Base-by-base conservation (phyloP, 208 protist species). In the Leishmania arabica region DNA sequence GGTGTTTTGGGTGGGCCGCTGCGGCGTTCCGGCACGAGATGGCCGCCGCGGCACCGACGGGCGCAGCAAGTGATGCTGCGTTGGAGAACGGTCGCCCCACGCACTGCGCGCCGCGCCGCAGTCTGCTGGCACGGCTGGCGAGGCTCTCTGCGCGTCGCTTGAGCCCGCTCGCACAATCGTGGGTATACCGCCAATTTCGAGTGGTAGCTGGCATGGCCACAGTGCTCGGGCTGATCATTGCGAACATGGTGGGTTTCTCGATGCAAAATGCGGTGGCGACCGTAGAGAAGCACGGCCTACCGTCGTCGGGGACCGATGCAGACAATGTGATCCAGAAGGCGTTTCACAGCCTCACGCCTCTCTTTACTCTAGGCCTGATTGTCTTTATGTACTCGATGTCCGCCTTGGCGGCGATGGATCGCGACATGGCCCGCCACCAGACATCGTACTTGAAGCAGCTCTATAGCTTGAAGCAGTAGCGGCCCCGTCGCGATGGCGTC, bases 221-320 rank as follows among this genome's bases (percentile, higher is more conserved):
- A 7, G 72, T 92, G 6, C 79, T 88, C 56, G 82, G 82, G 15
- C 79, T 97, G 34, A 87, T 93, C 64, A 68, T 90, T 11, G 86
- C 91, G 7, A 97, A 97, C 64, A 79, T 95, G 37, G 82, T 95
- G 15, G 76, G 76, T 31, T 80, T 80, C 65, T 80, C 76, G 51
- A 80, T 80, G 76, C 76, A 80, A 27, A 80, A 80, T 17, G 40
- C n/a, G 1, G n/a, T 21, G 5, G 40, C 37, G 8, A 58, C 27
- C 3, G n/a, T 40, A 3, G 65, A 34, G 21, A 73, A 68, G 68
- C 7, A n/a, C 56, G 56, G 56, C 24, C 17, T n/a, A 62, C 17
- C 56, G 56, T 21, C 24, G 56, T 8, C 56, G 34, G 4, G 64
- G 24, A 53, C 66, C 11, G 72, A 82, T 2, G 71, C 79, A 3